Base-by-base conservation (phyloP, 2,329 filamentous ascomycete species). In the Amphichorda felina region DNA sequence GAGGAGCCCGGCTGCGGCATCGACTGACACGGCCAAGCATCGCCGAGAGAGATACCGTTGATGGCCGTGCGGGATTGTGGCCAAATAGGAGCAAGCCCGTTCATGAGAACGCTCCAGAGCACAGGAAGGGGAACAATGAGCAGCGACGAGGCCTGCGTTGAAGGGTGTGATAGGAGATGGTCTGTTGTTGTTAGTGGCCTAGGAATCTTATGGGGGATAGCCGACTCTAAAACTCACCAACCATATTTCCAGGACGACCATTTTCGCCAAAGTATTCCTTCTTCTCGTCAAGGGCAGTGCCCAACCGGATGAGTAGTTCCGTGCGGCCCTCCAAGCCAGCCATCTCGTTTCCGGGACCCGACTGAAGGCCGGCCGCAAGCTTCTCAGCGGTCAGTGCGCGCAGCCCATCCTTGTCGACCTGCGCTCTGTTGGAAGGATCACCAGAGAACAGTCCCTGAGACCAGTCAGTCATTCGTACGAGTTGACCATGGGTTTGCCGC, bases 51-150 rank as follows among this genome's bases (percentile, higher is more conserved):
- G 19, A 84, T 70, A 2, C 87, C 87, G 51, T 94, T 85, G 46
- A 98, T 81, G 42, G 82, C 76, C 0, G 89, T 94, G 42, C 89
- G 78, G 1, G 84, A 85, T 1, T 75, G 61, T 0, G 91, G 89
- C 91, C 91, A 98, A 54, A 96, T 93, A 1, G 80, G 72, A 4
- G 77, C 73, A 8, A 98, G 68, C 7, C 87, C 86, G 39, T 86
- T 79, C 77, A 94, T 93, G 9, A 98, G 73, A 2, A 89, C 76
- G 41, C 79, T 78, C 91, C 91, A 98, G 7, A 98, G 67, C 0
- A 88, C 89, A 2, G 88, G 85, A 10, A 96, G 66, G 9, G 83
- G 75, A 30, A 95, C 77, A 43, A 95, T 86, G 2, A 89, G 85
- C 33, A 87, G 82, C 1, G 87, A 93, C 1, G 85, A 84, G 11